Conservation (phyloP, 768 basidiomycete genomes). For the Boletus subcaerulescens region DNA sequence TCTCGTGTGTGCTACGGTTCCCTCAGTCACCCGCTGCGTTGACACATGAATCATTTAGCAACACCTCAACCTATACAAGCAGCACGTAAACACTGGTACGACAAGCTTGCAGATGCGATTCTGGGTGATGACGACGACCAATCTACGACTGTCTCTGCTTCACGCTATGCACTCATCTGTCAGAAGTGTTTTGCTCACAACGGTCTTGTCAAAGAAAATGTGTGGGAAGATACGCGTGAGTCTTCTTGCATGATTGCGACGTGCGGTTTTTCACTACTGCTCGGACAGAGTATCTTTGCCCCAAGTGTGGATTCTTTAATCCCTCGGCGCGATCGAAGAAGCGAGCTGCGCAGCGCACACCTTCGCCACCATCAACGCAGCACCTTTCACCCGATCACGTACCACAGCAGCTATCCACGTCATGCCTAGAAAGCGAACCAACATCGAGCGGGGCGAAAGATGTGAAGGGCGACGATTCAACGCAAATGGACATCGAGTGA, state of each 20-base stretch:
- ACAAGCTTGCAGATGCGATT: constrained; percentile 83
- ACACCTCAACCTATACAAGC: constrained; percentile 39
- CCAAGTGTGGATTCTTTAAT: constrained; percentile 85
- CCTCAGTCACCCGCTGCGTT: constrained; percentile 3
- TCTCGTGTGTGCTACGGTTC: constrained; percentile 33
- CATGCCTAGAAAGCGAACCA: neutral
- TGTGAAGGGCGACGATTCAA: constrained; percentile 5
- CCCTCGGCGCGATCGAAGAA: constrained; percentile 38
- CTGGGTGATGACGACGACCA: constrained; percentile 71
- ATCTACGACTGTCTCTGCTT: constrained; percentile 37
- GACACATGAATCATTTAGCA: constrained; percentile 25
- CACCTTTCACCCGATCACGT: constrained; percentile 7
- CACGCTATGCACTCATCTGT: constrained; percentile 83
- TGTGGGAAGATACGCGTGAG: constrained; percentile 83
- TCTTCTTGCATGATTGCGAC: constrained; percentile 17
- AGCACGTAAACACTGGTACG: constrained; percentile 79
- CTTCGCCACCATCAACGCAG: constrained; percentile 26
- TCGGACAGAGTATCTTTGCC: constrained; percentile 74
- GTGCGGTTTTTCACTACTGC: neutral
- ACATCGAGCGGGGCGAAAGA: neutral
- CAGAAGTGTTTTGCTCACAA: constrained; percentile 86
- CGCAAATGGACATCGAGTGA: constrained; percentile 15
- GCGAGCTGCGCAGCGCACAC: constrained; percentile 21
- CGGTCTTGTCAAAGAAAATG: constrained; percentile 77
- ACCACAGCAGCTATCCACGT: neutral